Evolutionary conservation across 441 rosid genomes (phyloP).

Genomic region (Kokia cookei): DNA sequence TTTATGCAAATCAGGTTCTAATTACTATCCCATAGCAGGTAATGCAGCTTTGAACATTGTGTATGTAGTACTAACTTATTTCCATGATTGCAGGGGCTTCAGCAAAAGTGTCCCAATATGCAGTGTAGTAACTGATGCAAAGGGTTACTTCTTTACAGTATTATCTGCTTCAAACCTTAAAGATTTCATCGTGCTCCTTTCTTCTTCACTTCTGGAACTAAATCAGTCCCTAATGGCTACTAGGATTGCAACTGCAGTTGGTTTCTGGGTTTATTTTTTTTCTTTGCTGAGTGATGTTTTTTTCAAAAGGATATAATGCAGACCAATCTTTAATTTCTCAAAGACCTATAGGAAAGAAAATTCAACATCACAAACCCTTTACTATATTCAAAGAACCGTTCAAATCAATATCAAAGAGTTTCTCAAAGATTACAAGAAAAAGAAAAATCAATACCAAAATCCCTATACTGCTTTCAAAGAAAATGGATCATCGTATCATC

Average conservation of each 20-base stretch:
- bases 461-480: background rate
- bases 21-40: conserved; percentile 27
- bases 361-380: no score
- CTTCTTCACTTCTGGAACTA: conserved; percentile 29
- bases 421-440: no score
- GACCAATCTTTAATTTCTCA: background rate
- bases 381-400: no score
- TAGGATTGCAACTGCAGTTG: background rate
- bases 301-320: background rate
- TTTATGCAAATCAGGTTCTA: conserved; percentile 22
- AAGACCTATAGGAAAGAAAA: background rate
- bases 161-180: conserved; percentile 5
- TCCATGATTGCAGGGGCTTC: conserved; percentile 26
- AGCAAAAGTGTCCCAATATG: conserved; percentile 30
- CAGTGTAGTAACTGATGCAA: conserved; percentile 34
- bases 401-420: no score
- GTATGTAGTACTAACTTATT: background rate
- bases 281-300: background rate
- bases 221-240: background rate
- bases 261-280: background rate
- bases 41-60: background rate
- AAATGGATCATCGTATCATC: background rate
- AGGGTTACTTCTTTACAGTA: conserved; percentile 40
- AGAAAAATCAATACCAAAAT: background rate
- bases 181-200: conserved; percentile 48